phyloP scores from a whole-genome alignment of 306 rosid genomes.

The Medicago ruthenica region DNA sequence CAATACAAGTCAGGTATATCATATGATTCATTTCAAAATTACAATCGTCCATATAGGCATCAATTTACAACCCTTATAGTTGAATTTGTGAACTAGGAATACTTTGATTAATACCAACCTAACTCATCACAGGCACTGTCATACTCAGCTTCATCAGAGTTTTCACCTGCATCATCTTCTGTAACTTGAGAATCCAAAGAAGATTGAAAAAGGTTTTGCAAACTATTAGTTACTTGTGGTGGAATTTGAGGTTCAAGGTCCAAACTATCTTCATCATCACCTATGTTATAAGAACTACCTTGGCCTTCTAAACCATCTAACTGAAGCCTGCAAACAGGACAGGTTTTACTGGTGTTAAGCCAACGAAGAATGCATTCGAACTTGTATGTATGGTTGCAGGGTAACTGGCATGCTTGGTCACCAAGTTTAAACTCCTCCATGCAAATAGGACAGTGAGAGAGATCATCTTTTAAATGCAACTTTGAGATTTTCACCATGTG shows the following conservation, averaged over 20 bases:
- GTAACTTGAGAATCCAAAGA: neutral
- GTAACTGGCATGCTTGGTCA: slow-evolving; percentile 60
- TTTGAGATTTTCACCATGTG: slow-evolving; percentile 51
- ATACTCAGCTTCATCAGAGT: slow-evolving; percentile 29
- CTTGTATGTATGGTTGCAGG: slow-evolving; percentile 72
- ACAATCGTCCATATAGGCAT: neutral
- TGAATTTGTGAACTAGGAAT: neutral
- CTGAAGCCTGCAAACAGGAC: slow-evolving; percentile 75
- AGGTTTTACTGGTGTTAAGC: slow-evolving; percentile 69
- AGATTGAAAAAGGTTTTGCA: neutral
- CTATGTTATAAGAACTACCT: neutral
- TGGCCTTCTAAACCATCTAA: slow-evolving; percentile 24
- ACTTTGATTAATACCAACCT: slow-evolving; percentile 2
- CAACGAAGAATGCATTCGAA: slow-evolving; percentile 71
- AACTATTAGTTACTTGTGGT: neutral
- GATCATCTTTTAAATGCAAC: slow-evolving; percentile 46
- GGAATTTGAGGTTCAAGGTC: neutral
- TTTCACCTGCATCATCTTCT: neutral
- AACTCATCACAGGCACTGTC: slow-evolving; percentile 35
- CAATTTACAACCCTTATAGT: neutral
- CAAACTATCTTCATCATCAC: neutral
- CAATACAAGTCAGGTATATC: neutral
- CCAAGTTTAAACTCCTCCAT: slow-evolving; percentile 72
- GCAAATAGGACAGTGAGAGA: slow-evolving; percentile 68
- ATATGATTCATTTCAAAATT: neutral